Evolutionary conservation across 805 yeast species (phyloP).

Genomic region (Pichia californica): DNA sequence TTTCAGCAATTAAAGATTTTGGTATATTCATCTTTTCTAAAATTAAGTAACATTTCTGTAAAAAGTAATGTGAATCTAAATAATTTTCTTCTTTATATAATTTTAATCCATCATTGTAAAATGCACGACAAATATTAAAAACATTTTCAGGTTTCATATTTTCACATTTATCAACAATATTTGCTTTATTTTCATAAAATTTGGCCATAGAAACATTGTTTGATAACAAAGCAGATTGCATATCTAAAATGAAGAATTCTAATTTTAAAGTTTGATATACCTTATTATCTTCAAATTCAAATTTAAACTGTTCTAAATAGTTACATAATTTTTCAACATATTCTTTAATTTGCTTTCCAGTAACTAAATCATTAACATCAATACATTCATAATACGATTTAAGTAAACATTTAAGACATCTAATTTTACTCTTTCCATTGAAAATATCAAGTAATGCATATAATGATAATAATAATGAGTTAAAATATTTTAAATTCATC

Average conservation of each 20-base stretch:
- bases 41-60: constrained; percentile 13
- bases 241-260: constrained; percentile 28
- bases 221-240: constrained; percentile 26
- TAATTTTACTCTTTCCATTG: constrained; percentile 21
- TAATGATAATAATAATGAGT: constrained; percentile 27
- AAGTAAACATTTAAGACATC: constrained; percentile 28
- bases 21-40: constrained; percentile 12
- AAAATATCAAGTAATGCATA: constrained; percentile 22
- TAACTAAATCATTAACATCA: constrained; percentile 19
- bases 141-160: constrained; percentile 15
- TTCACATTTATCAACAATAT: constrained; percentile 11
- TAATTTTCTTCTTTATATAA: constrained; percentile 8
- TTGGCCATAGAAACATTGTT: constrained; percentile 32
- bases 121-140: constrained; percentile 28
- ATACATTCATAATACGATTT: constrained; percentile 24
- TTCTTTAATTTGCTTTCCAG: constrained; percentile 24
- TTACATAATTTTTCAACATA: constrained; percentile 23
- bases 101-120: constrained; percentile 26
- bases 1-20: constrained; percentile 10
- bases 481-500: constrained; percentile 23
- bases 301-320: constrained; percentile 16
- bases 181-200: constrained; percentile 29
- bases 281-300: neutral
- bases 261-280: constrained; percentile 9
- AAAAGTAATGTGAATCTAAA: constrained; percentile 13